Evolutionary conservation across 2,329 filamentous ascomycete genomes (phyloP).

Genomic region (Trichophyton mentagrophytes): DNA sequence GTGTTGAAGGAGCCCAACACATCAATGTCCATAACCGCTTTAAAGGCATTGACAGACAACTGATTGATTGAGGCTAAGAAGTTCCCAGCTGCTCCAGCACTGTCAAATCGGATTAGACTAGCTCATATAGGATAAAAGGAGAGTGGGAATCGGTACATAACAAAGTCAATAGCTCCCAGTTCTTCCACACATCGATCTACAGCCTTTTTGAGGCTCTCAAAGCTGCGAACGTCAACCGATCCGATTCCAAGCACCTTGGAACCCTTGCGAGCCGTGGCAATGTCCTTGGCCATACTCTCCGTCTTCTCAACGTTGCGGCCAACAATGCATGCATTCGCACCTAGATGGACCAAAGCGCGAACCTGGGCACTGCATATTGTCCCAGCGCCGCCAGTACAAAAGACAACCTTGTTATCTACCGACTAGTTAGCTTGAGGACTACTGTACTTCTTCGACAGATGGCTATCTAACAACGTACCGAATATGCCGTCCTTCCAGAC

Average conservation of each 20-base stretch:
- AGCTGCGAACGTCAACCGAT: constrained; percentile 57
- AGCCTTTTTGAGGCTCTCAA: constrained; percentile 56
- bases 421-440: neutral
- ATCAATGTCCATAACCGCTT: constrained; percentile 91
- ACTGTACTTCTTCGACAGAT: neutral
- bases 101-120: constrained; percentile 24
- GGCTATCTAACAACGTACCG: constrained; percentile 38
- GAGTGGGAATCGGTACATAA: constrained; percentile 53
- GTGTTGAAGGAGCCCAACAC: constrained; percentile 90
- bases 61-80: constrained; percentile 77
- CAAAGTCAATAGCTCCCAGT: constrained; percentile 78
- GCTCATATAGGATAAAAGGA: neutral
- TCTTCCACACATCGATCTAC: constrained; percentile 69
- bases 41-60: constrained; percentile 81
- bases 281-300: constrained; percentile 63
- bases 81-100: constrained; percentile 88
- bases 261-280: constrained; percentile 63
- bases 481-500: constrained; percentile 85
- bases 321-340: constrained; percentile 86
- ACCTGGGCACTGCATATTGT: constrained; percentile 92
- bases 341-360: constrained; percentile 76
- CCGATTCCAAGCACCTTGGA: constrained; percentile 81
- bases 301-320: constrained; percentile 86
- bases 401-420: constrained; percentile 72
- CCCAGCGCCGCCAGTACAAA: constrained; percentile 89